Percentiles rank a stretch among this genome's conserved stretches.
Evolutionary conservation across 441 rosid species (phyloP).

Genomic region (Euphorbia schlechtendalii): DNA sequence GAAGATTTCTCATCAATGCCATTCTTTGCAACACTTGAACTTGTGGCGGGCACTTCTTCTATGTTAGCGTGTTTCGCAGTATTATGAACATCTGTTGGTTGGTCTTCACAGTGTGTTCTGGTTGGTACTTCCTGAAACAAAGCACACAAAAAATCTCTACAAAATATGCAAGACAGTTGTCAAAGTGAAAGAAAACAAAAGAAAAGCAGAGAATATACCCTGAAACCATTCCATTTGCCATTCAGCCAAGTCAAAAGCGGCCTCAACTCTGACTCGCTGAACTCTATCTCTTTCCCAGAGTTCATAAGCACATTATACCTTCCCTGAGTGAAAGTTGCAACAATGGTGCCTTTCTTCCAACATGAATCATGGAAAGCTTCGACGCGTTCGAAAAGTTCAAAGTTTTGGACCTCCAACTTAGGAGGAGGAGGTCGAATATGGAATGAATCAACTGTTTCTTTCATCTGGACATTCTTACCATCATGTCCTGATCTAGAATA

Average conservation of each 20-base stretch:
- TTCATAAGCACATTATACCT: constrained; percentile 30
- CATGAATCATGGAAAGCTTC: constrained; percentile 26
- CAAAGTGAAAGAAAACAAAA: no score
- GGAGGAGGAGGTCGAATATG: constrained; percentile 47
- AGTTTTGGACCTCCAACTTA: constrained; percentile 19
- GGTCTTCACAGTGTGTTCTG: background rate
- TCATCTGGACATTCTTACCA: background rate
- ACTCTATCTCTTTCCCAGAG: constrained; percentile 21
- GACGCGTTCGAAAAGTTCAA: constrained; percentile 38
- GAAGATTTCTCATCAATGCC: background rate
- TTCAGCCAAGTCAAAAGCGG: constrained; percentile 20
- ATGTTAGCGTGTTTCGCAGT: no score
- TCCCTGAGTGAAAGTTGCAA: constrained; percentile 24
- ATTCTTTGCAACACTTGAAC: background rate
- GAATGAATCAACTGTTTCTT: constrained; percentile 23
- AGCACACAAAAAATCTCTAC: background rate
- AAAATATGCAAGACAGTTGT: no score
- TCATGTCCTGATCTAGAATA: constrained; percentile 5
- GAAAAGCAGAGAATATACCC: constrained; percentile 21
- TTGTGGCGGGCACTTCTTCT: no score
- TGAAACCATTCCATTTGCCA: constrained; percentile 33
- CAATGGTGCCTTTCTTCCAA: constrained; percentile 42
- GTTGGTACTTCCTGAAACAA: background rate
- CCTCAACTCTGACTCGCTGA: constrained; percentile 32
- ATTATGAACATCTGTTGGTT: background rate